A percentile compares a stretch with the other conserved stretches of the same genome.
These are phyloP conservation scores for Stagonosporopsis rhizophila DNA, from an alignment of 2,329 filamentous ascomycete genomes.

Conservation along the genomic window DNA sequence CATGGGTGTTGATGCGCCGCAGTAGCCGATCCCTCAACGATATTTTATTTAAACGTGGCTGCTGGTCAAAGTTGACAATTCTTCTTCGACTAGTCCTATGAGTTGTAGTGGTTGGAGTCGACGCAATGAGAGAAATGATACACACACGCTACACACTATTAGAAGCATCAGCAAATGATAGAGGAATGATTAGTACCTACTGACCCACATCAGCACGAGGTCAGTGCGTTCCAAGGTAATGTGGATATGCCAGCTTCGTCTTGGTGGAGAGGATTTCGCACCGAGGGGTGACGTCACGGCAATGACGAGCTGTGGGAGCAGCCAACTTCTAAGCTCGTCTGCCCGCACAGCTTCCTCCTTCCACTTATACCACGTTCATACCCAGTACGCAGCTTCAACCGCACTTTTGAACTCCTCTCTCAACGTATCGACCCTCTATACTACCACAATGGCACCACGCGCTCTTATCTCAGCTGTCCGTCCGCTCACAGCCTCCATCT, in stretches of 20 bases:
- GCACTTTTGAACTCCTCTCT: neutral
- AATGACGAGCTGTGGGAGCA: conserved; percentile 9
- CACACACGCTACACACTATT: no score
- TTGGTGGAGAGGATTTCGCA: conserved; percentile 5
- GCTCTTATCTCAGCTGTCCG: conserved; percentile 23
- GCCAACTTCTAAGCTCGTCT: neutral
- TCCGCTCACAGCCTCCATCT: conserved; percentile 13
- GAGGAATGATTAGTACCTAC: neutral
- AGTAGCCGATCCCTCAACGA: no score
- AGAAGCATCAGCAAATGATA: no score
- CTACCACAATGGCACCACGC: conserved; percentile 25
- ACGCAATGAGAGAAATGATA: no score
- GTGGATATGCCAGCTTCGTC: neutral
- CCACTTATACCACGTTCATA: neutral
- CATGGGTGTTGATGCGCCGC: conserved; percentile 16
- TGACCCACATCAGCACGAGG: neutral
- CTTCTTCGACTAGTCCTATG: no score
- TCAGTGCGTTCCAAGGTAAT: conserved; percentile 1
- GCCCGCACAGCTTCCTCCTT: neutral
- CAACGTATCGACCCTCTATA: neutral
- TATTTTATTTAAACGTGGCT: no score
- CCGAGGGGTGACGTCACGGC: conserved; percentile 9
- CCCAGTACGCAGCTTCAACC: neutral
- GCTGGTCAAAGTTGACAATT: neutral
- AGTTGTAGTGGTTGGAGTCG: no score